These are phyloP conservation scores for Zasmidium angulare DNA, from an alignment of 2,329 filamentous ascomycete species.

Conservation along the genomic window DNA sequence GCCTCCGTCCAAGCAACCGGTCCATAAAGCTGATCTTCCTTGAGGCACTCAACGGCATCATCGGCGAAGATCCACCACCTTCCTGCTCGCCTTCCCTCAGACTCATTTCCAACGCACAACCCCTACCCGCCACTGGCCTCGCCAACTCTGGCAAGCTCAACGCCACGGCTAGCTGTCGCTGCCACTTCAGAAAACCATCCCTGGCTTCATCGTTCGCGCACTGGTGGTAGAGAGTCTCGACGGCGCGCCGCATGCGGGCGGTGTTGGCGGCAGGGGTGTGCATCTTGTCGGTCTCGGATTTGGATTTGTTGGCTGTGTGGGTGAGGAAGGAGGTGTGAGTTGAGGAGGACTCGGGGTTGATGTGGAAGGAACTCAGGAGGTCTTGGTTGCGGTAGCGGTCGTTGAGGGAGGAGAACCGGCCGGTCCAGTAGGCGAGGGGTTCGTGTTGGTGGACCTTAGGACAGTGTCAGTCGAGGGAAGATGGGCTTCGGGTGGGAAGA, in stretches of 20 bases:
- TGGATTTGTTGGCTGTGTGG: conserved; percentile 4
- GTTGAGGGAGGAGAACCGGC: conserved; percentile 58
- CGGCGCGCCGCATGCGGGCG: conserved; percentile 29
- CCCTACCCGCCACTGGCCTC: conserved; percentile 18
- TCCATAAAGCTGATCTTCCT: conserved; percentile 37
- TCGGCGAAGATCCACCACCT: conserved; percentile 5
- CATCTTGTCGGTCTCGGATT: conserved; percentile 29
- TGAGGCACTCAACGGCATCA: conserved; percentile 13
- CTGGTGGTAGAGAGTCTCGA: conserved; percentile 28
- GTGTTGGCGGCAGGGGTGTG: conserved; percentile 30
- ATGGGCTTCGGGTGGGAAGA: background rate
- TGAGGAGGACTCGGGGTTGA: conserved; percentile 44
- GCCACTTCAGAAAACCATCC: conserved; percentile 32
- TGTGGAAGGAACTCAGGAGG: conserved; percentile 39
- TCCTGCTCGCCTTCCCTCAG: conserved; percentile 11
- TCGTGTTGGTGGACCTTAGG: conserved; percentile 24
- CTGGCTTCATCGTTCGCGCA: conserved; percentile 32
- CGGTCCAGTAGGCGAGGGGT: conserved; percentile 59
- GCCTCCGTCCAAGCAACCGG: conserved; percentile 33
- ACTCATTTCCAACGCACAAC: conserved; percentile 23
- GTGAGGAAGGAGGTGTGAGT: background rate
- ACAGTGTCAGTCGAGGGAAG: background rate
- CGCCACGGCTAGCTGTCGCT: conserved; percentile 27
- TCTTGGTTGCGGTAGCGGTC: conserved; percentile 56
- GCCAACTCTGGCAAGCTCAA: conserved; percentile 25